A percentile compares a stretch with the other conserved stretches of the same genome.
These are phyloP conservation scores for Pichia sp. DNA, from an alignment of 1,139 yeast genomes.

Conservation along the genomic window DNA sequence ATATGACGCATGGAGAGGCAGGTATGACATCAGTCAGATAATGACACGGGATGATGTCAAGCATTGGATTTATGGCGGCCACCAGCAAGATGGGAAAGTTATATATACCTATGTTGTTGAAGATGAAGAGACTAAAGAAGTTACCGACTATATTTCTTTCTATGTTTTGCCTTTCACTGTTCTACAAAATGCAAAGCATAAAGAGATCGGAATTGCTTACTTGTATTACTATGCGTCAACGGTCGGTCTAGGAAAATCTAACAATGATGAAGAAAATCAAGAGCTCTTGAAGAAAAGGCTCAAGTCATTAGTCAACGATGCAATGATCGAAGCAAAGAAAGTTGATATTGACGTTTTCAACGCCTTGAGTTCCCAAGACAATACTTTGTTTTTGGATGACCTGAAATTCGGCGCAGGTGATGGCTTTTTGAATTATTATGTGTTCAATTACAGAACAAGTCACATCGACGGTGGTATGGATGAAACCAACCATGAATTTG, in stretches of 20 bases:
- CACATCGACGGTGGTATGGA: constrained; percentile 80
- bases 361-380: constrained; percentile 88
- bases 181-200: constrained; percentile 60
- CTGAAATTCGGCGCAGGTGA: constrained; percentile 93
- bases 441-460: constrained; percentile 83
- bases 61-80: constrained; percentile 72
- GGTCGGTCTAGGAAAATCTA: constrained; percentile 37
- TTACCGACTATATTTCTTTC: constrained; percentile 87
- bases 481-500: constrained; percentile 46
- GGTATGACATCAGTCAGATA: constrained; percentile 69
- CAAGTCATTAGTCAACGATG: constrained; percentile 60
- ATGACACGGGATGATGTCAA: constrained; percentile 66
- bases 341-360: constrained; percentile 83
- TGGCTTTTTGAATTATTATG: constrained; percentile 82
- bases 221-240: constrained; percentile 86
- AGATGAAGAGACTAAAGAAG: constrained; percentile 47
- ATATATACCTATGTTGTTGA: constrained; percentile 79
- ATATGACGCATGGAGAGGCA: constrained; percentile 56
- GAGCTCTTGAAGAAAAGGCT: constrained; percentile 53
- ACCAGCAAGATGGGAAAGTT: constrained; percentile 42
- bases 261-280: constrained; percentile 32
- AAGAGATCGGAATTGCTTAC: constrained; percentile 79
- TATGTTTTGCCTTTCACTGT: constrained; percentile 87
- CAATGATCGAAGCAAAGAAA: constrained; percentile 66
- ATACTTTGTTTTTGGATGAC: constrained; percentile 71